phyloP scores from a whole-genome alignment of 2,329 filamentous ascomycete species.

The Chlorencoelia australis region DNA sequence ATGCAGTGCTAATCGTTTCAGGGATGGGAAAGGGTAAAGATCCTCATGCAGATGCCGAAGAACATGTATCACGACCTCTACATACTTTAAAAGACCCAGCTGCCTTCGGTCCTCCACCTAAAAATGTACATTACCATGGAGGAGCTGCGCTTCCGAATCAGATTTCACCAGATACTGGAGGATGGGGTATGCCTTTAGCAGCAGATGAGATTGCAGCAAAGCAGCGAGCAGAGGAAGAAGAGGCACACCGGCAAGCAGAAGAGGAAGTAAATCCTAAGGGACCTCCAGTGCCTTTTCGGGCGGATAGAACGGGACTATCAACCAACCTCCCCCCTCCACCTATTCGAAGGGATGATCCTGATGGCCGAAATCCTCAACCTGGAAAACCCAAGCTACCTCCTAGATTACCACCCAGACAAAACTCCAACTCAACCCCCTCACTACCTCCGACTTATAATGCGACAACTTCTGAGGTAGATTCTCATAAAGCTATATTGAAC shows the following conservation, averaged over 20 bases:
- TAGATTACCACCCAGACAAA: constrained; percentile 42
- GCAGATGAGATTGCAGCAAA: constrained; percentile 25
- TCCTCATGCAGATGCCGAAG: constrained; percentile 12
- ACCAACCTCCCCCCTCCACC: constrained; percentile 51
- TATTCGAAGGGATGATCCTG: constrained; percentile 35
- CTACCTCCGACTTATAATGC: constrained; percentile 30
- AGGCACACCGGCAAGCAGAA: constrained; percentile 20
- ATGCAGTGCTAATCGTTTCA: not conserved
- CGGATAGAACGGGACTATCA: constrained; percentile 49
- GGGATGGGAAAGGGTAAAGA: constrained; percentile 27
- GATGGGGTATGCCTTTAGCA: constrained; percentile 35
- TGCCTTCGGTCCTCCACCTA: constrained; percentile 58
- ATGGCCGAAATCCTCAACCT: constrained; percentile 19
- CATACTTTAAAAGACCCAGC: constrained; percentile 52
- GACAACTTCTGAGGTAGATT: constrained; percentile 17
- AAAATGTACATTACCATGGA: constrained; percentile 31
- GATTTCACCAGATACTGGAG: constrained; percentile 27
- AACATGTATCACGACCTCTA: constrained; percentile 37
- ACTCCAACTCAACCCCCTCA: constrained; percentile 28
- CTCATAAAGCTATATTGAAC: constrained; percentile 26
- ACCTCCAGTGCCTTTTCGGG: constrained; percentile 49
- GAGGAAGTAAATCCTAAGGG: constrained; percentile 22
- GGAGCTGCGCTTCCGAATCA: constrained; percentile 21
- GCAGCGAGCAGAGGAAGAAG: constrained; percentile 25
- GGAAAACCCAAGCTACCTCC: constrained; percentile 40